phyloP scores from a whole-genome alignment of 1,284 basidiomycete species.

The Omphalotus olearius region DNA sequence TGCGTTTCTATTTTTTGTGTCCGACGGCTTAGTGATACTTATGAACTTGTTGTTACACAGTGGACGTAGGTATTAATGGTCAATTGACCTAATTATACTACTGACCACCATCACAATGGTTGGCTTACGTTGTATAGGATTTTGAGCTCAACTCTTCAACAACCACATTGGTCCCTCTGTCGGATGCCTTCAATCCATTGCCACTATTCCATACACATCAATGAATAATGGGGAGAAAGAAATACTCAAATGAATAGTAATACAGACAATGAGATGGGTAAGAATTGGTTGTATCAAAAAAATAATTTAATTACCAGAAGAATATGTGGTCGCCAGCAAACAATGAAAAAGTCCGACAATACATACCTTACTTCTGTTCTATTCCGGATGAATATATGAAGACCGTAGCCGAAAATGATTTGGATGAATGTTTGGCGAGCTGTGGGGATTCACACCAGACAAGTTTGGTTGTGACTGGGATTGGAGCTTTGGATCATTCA shows the following conservation, averaged over 20 bases:
- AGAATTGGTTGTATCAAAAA: constrained; percentile 1
- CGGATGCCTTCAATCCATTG: constrained; percentile 18
- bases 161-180: constrained; percentile 16
- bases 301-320: constrained; percentile 1
- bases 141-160: constrained; percentile 19
- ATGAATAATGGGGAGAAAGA: constrained; percentile 6
- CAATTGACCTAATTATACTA: constrained; percentile 23
- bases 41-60: constrained; percentile 22
- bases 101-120: constrained; percentile 16
- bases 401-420: constrained; percentile 17
- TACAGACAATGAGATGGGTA: constrained; percentile 16
- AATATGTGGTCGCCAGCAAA: neutral
- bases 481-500: constrained; percentile 12
- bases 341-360: constrained; percentile 3
- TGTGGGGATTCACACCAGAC: constrained; percentile 4
- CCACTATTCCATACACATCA: constrained; percentile 14
- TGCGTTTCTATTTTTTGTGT: constrained; percentile 10
- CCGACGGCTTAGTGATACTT: neutral
- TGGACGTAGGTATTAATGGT: constrained; percentile 42
- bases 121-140: constrained; percentile 16
- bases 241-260: constrained; percentile 15
- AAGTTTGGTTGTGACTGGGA: neutral
- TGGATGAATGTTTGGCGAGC: constrained; percentile 13
- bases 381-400: constrained; percentile 17
- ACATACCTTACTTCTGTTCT: neutral